phyloP scores from a whole-genome alignment of 2,329 filamentous ascomycete species.

The Monosporascus ibericus region DNA sequence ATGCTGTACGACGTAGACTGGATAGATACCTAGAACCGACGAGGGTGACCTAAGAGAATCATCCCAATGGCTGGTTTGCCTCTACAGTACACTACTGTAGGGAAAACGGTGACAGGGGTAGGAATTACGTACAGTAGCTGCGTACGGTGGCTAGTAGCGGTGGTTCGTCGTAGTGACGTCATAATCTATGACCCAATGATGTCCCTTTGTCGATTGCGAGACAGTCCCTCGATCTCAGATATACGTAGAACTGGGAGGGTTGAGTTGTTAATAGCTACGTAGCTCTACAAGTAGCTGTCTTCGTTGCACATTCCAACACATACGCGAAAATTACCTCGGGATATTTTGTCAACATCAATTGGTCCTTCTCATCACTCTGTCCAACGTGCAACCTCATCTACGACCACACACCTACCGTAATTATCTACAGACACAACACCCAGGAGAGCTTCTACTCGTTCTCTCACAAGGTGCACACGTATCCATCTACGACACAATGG shows the following conservation, averaged over 20 bases:
- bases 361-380: not conserved
- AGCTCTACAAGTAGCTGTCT: no score
- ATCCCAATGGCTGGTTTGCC: not conserved
- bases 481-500: constrained; percentile 19
- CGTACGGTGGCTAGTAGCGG: not conserved
- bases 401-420: not conserved
- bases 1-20: no score
- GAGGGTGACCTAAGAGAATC: not conserved
- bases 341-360: no score
- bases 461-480: not conserved
- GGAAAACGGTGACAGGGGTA: not conserved
- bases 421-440: not conserved
- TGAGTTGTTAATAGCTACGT: no score
- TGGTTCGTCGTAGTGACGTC: not conserved
- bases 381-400: not conserved
- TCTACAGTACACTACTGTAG: no score
- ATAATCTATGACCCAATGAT: not conserved
- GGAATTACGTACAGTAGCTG: not conserved
- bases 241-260: no score
- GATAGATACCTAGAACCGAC: not conserved
- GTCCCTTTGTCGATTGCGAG: not conserved
- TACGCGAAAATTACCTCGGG: no score
- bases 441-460: not conserved
- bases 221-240: no score
- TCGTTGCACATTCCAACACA: no score